Base-by-base conservation (phyloP, 305 asterid genomes). In the Fraxinus floribunda region DNA sequence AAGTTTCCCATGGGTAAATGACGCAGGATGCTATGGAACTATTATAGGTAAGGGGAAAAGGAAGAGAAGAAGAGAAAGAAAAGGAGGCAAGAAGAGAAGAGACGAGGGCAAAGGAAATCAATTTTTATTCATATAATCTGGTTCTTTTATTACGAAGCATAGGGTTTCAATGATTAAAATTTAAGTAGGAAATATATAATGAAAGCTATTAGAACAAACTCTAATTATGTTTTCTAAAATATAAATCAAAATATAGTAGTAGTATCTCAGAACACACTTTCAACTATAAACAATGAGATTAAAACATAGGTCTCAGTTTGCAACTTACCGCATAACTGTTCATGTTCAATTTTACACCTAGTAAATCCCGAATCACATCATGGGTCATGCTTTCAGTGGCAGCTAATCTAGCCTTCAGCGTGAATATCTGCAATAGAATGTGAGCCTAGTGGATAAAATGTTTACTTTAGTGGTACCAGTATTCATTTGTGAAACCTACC, bases 381-480 rank as follows among this genome's bases (percentile, higher is more conserved):
- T 95, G 99, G 36, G 99, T 97, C 99, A 97, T 97, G 92, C 98
- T 97, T 81, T 94, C 98, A 32, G 99, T 90, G 77, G 95, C 72
- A 85, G 98, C 99, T 86, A 97, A 87, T 89, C 95, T 87, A 78
- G 98, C 95, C 86, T 97, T 93, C 81, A 97, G 94, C 92, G 90
- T 83, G 88, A 95, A 93, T 89, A 97, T 93, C 99, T 97, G 94
- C 74, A 85, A 85, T 44, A 79, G 46, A 81, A 86, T 79, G 26
- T 44, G 38, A 83, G 80, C 62, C 29, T 52, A 52, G 15, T 20
- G 57, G 36, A 83, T 35, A 81, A 64, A 83, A 46, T 24, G 80
- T 46, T 79, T 44, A 71, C 16, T 76, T 20, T 57, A 78, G 52
- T 57, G 57, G 73, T 10, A 38, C 70, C 73, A 55, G 39, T 30